phyloP scores from a whole-genome alignment of 140 eudicot species.

The Ambrosia hybrid region DNA sequence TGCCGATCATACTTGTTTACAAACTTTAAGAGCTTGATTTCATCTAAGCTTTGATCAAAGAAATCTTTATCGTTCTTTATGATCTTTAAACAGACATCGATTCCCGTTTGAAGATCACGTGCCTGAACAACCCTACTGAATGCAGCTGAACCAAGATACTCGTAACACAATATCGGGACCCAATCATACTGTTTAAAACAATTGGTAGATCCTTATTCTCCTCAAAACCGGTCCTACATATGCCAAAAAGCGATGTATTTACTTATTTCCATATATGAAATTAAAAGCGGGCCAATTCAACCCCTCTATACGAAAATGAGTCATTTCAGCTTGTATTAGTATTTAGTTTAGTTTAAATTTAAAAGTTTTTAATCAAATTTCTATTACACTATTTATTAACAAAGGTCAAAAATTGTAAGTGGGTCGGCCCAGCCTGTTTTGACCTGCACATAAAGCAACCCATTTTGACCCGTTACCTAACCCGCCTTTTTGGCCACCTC shows the following conservation, averaged over 20 bases:
- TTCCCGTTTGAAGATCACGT: slow-evolving; percentile 71
- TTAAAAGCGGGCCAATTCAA: slow-evolving; percentile 6
- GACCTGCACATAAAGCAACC: neutral
- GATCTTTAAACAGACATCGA: slow-evolving; percentile 93
- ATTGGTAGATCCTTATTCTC: slow-evolving; percentile 88
- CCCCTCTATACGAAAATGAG: neutral
- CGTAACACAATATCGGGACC: slow-evolving; percentile 69
- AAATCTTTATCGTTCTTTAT: slow-evolving; percentile 95
- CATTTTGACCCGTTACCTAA: neutral
- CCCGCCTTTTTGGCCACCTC: slow-evolving; percentile 11
- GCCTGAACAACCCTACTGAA: slow-evolving; percentile 94
- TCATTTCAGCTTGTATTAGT: neutral
- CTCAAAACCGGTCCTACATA: slow-evolving; percentile 93
- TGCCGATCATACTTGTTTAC: slow-evolving; percentile 87
- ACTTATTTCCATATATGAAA: slow-evolving; percentile 29
- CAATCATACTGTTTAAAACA: slow-evolving; percentile 63
- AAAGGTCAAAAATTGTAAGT: neutral
- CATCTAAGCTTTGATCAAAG: slow-evolving; percentile 97
- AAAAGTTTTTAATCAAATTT: neutral
- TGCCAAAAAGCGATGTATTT: slow-evolving; percentile 32
- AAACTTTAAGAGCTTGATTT: slow-evolving; percentile 87
- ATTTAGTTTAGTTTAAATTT: neutral
- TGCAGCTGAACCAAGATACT: slow-evolving; percentile 94
- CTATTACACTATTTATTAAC: neutral
- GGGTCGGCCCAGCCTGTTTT: neutral